Evolutionary conservation across 2,329 filamentous ascomycete species (phyloP).

Genomic region (Ophiostoma ulmi): DNA sequence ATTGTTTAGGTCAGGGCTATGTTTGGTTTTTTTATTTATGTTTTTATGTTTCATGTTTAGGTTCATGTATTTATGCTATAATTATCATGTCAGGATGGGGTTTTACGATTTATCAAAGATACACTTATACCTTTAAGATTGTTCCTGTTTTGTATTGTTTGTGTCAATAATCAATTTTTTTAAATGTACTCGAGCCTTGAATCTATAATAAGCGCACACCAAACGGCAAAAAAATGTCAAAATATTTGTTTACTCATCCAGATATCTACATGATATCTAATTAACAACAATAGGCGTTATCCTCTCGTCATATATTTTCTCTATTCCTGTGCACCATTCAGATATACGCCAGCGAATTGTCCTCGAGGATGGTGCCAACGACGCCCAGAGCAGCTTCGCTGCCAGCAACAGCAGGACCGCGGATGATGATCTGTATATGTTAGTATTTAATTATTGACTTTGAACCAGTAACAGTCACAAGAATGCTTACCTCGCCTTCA

Average conservation of each 20-base stretch:
- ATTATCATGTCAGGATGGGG: not conserved
- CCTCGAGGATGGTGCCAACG: conserved; percentile 60
- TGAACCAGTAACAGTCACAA: not conserved
- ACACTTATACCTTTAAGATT: not conserved
- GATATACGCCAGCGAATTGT: conserved; percentile 64
- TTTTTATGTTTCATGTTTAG: conserved; percentile 1
- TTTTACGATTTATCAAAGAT: conserved; percentile 5
- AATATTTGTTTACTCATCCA: not conserved
- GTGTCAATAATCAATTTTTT: not conserved
- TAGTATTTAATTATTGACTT: conserved; percentile 22
- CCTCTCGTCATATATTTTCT: not conserved
- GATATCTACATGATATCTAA: not conserved
- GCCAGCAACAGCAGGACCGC: conserved; percentile 68
- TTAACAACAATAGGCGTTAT: not conserved
- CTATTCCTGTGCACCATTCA: conserved; percentile 28
- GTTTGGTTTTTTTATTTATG: not conserved
- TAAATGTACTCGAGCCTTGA: not conserved
- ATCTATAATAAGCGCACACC: not conserved
- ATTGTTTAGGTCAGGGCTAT: not conserved
- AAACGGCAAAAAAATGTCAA: not conserved
- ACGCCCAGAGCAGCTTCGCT: conserved; percentile 60
- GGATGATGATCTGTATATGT: conserved; percentile 56
- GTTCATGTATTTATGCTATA: not conserved
- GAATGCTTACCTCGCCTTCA: conserved; percentile 56
- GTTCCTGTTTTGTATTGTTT: not conserved